These are phyloP conservation scores for Leccinum rimulosum DNA, from an alignment of 768 basidiomycete genomes.

Conservation along the genomic window DNA sequence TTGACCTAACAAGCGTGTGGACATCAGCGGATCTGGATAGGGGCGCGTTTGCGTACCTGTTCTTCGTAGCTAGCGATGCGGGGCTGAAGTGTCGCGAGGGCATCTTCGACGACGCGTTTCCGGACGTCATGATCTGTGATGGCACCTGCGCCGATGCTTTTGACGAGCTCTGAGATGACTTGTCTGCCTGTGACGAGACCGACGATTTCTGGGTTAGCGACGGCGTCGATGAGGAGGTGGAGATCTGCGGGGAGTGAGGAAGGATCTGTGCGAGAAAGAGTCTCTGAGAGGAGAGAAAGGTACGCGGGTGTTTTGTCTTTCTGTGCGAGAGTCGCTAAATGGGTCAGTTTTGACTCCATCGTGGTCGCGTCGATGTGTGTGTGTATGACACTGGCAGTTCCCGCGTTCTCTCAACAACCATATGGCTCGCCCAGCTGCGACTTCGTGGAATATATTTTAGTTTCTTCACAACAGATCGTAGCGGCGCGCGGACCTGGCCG, in stretches of 20 bases:
- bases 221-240: slow-evolving; percentile 71
- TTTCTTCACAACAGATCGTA: too few species aligned
- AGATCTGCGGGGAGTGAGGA: slow-evolving; percentile 52
- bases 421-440: too few species aligned
- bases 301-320: slow-evolving; percentile 85
- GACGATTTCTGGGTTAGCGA: slow-evolving; percentile 77
- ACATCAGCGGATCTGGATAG: slow-evolving; percentile 3
- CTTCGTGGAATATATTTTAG: too few species aligned
- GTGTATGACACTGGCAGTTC: too few species aligned
- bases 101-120: slow-evolving; percentile 74
- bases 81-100: slow-evolving; percentile 67
- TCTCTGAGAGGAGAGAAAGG: slow-evolving; percentile 62
- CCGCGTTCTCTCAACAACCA: too few species aligned
- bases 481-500: too few species aligned
- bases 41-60: slow-evolving; percentile 55
- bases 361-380: not conserved
- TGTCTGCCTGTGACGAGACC: slow-evolving; percentile 88
- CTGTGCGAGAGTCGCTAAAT: slow-evolving; percentile 63
- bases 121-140: slow-evolving; percentile 55
- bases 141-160: slow-evolving; percentile 53
- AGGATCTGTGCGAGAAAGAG: slow-evolving; percentile 52
- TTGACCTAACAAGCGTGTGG: slow-evolving; percentile 56
- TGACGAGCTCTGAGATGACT: slow-evolving; percentile 82
- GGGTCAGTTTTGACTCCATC: slow-evolving; percentile 69
- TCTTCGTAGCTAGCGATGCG: slow-evolving; percentile 92